Evolutionary conservation across 306 rosid genomes (phyloP), one percentile per base, ranked within the genome.

Genomic region (Dalbergia cultrata): DNA sequence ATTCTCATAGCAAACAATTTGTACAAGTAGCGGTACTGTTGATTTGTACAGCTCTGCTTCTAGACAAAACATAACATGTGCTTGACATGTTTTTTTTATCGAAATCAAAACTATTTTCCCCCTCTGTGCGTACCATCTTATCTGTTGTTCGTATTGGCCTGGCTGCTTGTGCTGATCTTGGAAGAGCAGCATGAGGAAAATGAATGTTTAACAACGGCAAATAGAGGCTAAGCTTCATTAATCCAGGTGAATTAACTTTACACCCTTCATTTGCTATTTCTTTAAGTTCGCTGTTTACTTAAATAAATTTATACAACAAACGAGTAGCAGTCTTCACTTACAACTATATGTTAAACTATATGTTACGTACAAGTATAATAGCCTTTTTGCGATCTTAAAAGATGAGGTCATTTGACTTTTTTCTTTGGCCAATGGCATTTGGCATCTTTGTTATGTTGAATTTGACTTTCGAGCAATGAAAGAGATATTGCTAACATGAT

Each of bases 1-100:
- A 16, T 13, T 53, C 14, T 7, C 3, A 54, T 18, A n/a, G 21
- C 22, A 17, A n/a, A 54, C 60, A 54, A 54, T 0, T 54, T 6
- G 60, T n/a, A 18, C 60, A 7, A 54, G 21, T 8, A n/a, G 59
- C 21, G 18, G 21, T 14, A 16, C 60, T 17, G 9, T 64, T 33
- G 22, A 19, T 12, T 65, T 65, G 41, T 39, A 19, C 13, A 52
- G 31, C 57, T 77, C 66, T 52, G 53, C 56, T 53, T 77, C 10
- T 21, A 52, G 66, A 65, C 65, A 77, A 77, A 77, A 77, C 81
- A 77, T 37, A 9, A 53, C 81, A 77, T 77, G 81, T 65, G 81
- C 52, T 35, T 0, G 21, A 14, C 65, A 13, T 33, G 1, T 53
- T 52, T 65, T 65, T 53, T 52, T 65, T 52, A 52, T n/a, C 37